Base-by-base conservation (phyloP, 495 filamentous ascomycete genomes). In the Oidiodendron maius region DNA sequence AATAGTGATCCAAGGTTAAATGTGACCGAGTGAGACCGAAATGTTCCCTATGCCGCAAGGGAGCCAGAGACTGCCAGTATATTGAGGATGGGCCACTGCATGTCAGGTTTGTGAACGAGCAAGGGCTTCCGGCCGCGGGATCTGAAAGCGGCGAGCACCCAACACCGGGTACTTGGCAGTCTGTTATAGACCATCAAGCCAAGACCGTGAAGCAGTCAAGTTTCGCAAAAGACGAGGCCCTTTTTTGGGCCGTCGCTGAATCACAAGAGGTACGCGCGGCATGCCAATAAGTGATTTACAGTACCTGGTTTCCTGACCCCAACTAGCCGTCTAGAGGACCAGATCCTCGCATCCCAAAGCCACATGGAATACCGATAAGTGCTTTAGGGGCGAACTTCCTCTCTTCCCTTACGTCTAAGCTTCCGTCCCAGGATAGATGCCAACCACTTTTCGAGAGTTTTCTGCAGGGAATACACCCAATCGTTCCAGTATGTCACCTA, bases 171-270 rank as follows among this genome's bases (percentile, higher is more conserved):
- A 36, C 44, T 46, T 46, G 44, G 44, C 5, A 1, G 10, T 46
- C 44, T 6, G 9, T 46, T 20, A 35, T 46, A 11, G n/a, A 37
- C 4, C 15, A 12, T 34, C 28, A 46, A 36, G 44, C 18, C 5
- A 18, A 46, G 28, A 17, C 11, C 8, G 20, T 46, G 3, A 37
- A 38, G 17, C 13, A 37, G 22, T 16, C 28, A 21, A 37, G 20
- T 4, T 12, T 13, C 5, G 18, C 8, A 35, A 23, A 37, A 23
- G n/a, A 46, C 25, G 44, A 22, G 28, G 26, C 16, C 11, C 17
- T n/a, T 12, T 8, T 46, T 34, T 46, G 28, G 44, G 32, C 44
- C 15, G 28, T 46, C 16, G 32, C 44, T 4, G 28, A 46, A 34
- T 15, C 32, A 6, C 5, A 37, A 12, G 44, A 37, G 30, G 44